Conservation (phyloP, 1,139 yeast species). For the Petasospora fabianii region DNA sequence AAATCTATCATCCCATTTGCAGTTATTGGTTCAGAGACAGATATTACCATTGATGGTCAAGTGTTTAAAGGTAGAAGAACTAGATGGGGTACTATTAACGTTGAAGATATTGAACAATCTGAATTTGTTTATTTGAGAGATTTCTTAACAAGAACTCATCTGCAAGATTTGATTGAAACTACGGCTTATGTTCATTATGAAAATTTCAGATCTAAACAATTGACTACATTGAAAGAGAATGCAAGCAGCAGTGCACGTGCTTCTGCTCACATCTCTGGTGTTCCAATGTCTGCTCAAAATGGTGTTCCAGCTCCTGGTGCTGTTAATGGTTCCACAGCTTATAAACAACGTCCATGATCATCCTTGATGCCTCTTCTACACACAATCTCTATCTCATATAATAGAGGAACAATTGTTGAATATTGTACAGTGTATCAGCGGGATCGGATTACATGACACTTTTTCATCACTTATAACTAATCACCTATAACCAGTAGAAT, state of each 20-base stretch:
- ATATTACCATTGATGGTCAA: constrained; percentile 71
- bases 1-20: constrained; percentile 90
- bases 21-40: constrained; percentile 86
- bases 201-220: constrained; percentile 88
- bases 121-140: constrained; percentile 93
- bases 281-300: constrained; percentile 10
- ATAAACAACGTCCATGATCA: constrained; percentile 22
- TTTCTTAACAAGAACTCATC: constrained; percentile 89
- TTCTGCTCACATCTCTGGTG: constrained; percentile 22
- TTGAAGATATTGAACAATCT: constrained; percentile 92
- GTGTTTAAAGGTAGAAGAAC: constrained; percentile 86
- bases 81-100: constrained; percentile 87
- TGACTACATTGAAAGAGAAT: constrained; percentile 89
- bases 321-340: constrained; percentile 17
- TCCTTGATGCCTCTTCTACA: neutral
- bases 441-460: no score
- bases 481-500: no score
- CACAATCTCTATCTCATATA: no score
- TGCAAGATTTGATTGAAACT: constrained; percentile 93
- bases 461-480: no score
- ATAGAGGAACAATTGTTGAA: no score
- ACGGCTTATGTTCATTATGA: constrained; percentile 89
- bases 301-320: constrained; percentile 11
- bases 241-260: constrained; percentile 38
- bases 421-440: no score